Evolutionary conservation across 1,284 basidiomycete genomes (phyloP), one percentile per base, ranked within the genome.

Genomic region (Singerocomus rubriflavus): DNA sequence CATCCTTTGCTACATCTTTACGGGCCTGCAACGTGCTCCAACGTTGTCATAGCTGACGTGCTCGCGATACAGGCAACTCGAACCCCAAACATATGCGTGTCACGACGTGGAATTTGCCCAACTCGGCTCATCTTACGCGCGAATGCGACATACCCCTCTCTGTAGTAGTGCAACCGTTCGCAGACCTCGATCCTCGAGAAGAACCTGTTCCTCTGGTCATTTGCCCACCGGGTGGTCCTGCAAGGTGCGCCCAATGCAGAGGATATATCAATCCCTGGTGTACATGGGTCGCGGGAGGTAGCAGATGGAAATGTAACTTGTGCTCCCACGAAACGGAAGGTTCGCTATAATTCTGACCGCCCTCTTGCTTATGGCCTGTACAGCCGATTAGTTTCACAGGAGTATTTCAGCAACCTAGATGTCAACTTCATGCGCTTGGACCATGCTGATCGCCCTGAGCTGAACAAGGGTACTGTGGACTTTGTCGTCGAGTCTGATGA

Each of bases 221-320:
- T 59, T 76, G 76, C 17, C 80, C 82, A 38, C 67, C 77, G 38
- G 67, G 70, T 8, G 95, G 94, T 9, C 97, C 96, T 13, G 82
- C 91, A 12, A 80, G 97, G 33, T 99, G 97, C 66, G 82, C 79
- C 47, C 76, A 81, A 39, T 99, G 97, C 71, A 79, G 93, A 58
- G 92, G 81, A 0, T 99, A 99, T 70, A 80, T 99, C 63, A 99
- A 98, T 67, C 88, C 95, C 0, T 99, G 94, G 94, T 93, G 88
- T 65, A 77, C 78, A 30, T 99, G 92, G 81, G 76, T 84, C 14
- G 81, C 91, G 33, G 92, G 91, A 9, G 97, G 97, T 4, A 81
- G 82, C 54, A 82, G 79, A 58, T 99, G 94, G 91, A 84, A 81
- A 58, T 99, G 97, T 71, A 99, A 98, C 73, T 69, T 99, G 5